Evolutionary conservation across 495 filamentous ascomycete species (phyloP).

Genomic region (Mytilinidion resinicola): DNA sequence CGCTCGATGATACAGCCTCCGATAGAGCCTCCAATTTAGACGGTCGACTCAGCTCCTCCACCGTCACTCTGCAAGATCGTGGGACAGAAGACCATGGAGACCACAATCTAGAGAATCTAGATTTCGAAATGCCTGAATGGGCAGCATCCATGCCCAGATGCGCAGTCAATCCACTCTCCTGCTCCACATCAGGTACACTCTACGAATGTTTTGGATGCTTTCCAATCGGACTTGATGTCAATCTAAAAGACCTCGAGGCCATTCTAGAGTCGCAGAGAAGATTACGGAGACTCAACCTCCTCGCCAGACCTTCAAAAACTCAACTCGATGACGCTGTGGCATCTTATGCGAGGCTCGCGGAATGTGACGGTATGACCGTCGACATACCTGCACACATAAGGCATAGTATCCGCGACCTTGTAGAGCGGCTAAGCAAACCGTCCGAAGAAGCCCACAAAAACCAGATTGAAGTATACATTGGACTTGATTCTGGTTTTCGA

Average conservation of each 20-base stretch:
- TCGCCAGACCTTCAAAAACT: slow-evolving; percentile 38
- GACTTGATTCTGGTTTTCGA: slow-evolving; percentile 52
- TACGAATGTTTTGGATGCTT: slow-evolving; percentile 51
- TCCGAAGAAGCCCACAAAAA: slow-evolving; percentile 18
- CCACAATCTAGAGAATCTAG: slow-evolving; percentile 8
- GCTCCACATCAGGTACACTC: slow-evolving; percentile 42
- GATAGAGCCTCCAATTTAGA: slow-evolving; percentile 10
- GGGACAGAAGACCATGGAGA: slow-evolving; percentile 25
- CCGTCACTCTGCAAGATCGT: slow-evolving; percentile 24
- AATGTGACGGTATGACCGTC: neutral
- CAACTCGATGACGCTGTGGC: slow-evolving; percentile 20
- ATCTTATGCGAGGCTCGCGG: slow-evolving; percentile 8
- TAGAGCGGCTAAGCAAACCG: slow-evolving; percentile 3
- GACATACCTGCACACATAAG: slow-evolving; percentile 15
- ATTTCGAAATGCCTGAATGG: slow-evolving; percentile 21
- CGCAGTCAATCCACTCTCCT: slow-evolving; percentile 44
- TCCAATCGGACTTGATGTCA: slow-evolving; percentile 47
- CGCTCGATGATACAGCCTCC: slow-evolving; percentile 18
- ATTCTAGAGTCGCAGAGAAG: slow-evolving; percentile 47
- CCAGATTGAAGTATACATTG: slow-evolving; percentile 36
- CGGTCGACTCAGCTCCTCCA: slow-evolving; percentile 16
- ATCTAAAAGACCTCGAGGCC: slow-evolving; percentile 42
- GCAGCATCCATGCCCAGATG: slow-evolving; percentile 22
- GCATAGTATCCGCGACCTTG: slow-evolving; percentile 8
- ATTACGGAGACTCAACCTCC: slow-evolving; percentile 42